These are phyloP conservation scores for Chamaecrista fasciculata DNA, from an alignment of 306 rosid species.

Conservation along the genomic window DNA sequence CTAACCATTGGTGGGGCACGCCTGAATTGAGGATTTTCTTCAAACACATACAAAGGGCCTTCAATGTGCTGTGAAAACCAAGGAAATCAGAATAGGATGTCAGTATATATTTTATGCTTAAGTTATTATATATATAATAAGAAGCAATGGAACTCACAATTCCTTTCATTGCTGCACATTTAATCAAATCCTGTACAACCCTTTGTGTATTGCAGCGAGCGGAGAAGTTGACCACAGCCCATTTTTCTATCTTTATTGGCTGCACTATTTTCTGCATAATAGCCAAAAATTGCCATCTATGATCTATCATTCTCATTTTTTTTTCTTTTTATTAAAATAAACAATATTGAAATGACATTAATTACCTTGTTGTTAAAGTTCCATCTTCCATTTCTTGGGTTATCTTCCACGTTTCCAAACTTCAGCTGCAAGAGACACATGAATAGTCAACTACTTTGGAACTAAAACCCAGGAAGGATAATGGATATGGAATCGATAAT, in stretches of 20 bases:
- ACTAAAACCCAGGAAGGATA: too few species aligned
- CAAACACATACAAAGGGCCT: conserved; percentile 53
- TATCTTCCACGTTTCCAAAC: conserved; percentile 82
- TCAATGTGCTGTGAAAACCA: conserved; percentile 47
- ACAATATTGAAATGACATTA: not conserved
- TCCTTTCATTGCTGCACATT: conserved; percentile 74
- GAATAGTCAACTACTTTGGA: not conserved
- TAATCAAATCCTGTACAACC: conserved; percentile 63
- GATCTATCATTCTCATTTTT: not conserved
- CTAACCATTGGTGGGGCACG: conserved; percentile 78
- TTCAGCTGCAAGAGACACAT: conserved; percentile 51
- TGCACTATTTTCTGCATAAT: conserved; percentile 57
- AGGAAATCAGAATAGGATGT: not conserved
- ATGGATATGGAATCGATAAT: not conserved
- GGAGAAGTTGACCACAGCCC: conserved; percentile 89
- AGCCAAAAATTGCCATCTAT: not conserved
- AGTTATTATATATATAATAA: not conserved
- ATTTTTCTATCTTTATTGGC: conserved; percentile 55
- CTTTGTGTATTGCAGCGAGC: conserved; percentile 68
- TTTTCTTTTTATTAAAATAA: not conserved
- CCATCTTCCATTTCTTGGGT: conserved; percentile 90
- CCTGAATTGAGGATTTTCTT: conserved; percentile 57
- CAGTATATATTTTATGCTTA: not conserved
- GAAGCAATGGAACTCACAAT: conserved; percentile 51
- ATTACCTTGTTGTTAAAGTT: conserved; percentile 83